Base-by-base conservation (phyloP, 2,329 filamentous ascomycete species). In the Clonostachys rosea region DNA sequence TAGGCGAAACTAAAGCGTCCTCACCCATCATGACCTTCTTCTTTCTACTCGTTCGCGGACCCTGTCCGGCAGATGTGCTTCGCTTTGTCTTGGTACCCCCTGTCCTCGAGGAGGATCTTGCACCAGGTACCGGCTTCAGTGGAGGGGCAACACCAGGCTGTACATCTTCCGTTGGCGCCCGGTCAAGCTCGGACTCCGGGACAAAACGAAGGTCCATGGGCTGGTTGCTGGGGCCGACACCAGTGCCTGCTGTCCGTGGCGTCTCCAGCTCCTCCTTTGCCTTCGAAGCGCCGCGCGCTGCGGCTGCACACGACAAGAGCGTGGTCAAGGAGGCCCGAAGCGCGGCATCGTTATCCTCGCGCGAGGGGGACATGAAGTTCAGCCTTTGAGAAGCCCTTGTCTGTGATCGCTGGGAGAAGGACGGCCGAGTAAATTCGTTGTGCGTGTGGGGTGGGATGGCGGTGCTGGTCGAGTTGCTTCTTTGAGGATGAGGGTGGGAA, bases 261-360 rank as follows among this genome's bases (percentile, higher is more conserved):
- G 62, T 57, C 46, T 73, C 70, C 12, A 61, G 60, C 47, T 76
- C 72, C 44, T 76, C 71, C 43, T 73, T 73, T 14, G 73, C 70
- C 60, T 94, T 96, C 1, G 86, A 83, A 14, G 94, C 73, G 5
- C 87, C 87, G 40, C 94, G 81, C 2, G 92, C 94, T 1, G 92
- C 94, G 4, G 91, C 91, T 0, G 91, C 92, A 59, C 90, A 95
- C n/a, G 92, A 96, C 12, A 99, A 80, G 12, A 99, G 78, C 0
- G 94, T 97, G 1, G 91, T 96, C n/a, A 99, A 76, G 43, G 90
- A 96, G 17, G 94, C 91, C 34, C 94, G 85, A 11, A 99, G 76
- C 3, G 91, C 94, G 33, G 91, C 94, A 58, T 99, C 94, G 57
- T 97, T 91, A 57, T 97, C 91, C 43, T 89, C 85, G 56, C 90